phyloP scores from a whole-genome alignment of 2,329 filamentous ascomycete genomes.

The Venturia effusa region DNA sequence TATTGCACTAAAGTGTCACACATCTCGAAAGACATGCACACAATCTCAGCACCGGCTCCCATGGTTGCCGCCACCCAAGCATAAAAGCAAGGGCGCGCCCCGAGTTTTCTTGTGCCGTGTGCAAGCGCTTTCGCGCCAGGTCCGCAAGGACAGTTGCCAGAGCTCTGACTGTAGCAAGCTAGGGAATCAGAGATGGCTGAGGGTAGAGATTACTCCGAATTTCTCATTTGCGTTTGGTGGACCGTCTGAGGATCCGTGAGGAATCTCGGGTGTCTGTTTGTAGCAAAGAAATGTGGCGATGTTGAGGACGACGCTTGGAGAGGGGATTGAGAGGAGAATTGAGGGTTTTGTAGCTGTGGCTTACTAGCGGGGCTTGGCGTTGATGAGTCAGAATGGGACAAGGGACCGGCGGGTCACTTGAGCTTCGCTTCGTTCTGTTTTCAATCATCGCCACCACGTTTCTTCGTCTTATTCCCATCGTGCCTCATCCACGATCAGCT shows the following conservation, averaged over 20 bases:
- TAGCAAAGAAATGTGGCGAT: constrained; percentile 96
- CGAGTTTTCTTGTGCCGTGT: constrained; percentile 86
- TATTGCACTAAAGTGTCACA: constrained; percentile 90
- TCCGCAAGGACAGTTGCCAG: constrained; percentile 68
- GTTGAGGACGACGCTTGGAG: constrained; percentile 70
- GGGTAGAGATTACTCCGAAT: constrained; percentile 94
- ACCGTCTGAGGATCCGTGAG: constrained; percentile 17
- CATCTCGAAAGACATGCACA: constrained; percentile 35
- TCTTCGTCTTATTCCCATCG: no score
- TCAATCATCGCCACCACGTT: no score
- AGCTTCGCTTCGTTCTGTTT: no score
- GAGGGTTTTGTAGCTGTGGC: neutral
- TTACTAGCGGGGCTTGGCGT: neutral
- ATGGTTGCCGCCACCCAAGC: constrained; percentile 43
- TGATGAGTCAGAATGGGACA: neutral
- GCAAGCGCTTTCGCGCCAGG: constrained; percentile 76
- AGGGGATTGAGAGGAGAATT: constrained; percentile 21
- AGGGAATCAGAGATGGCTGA: constrained; percentile 20
- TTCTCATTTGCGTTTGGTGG: constrained; percentile 71
- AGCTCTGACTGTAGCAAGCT: constrained; percentile 16
- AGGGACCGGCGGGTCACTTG: neutral
- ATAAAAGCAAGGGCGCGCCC: constrained; percentile 38
- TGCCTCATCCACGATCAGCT: no score
- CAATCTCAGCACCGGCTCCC: constrained; percentile 94
- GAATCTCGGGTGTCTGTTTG: constrained; percentile 44